Percentiles rank a stretch among this genome's conserved stretches.
phyloP scores from a whole-genome alignment of 2,329 filamentous ascomycete genomes.

The Fusarium sp. region DNA sequence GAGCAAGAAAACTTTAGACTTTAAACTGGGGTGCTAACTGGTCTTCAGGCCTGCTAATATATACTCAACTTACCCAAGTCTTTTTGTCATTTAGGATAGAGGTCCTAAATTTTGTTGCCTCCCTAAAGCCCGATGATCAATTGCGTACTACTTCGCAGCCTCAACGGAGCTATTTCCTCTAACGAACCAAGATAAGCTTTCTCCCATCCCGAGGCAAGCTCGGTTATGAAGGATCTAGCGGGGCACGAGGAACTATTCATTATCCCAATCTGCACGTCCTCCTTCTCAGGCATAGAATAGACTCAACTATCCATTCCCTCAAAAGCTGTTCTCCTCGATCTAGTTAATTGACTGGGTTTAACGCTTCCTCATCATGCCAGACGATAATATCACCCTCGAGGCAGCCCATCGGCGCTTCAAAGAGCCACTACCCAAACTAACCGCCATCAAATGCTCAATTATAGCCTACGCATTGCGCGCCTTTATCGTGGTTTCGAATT shows the following conservation, averaged over 20 bases:
- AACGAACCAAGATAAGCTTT: not conserved
- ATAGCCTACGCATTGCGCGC: not conserved
- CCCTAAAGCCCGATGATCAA: not conserved
- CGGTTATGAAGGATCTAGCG: not conserved
- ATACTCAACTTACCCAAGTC: too few relatives aligned
- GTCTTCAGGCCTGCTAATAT: too few relatives aligned
- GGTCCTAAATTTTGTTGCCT: too few relatives aligned
- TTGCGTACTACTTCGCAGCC: not conserved
- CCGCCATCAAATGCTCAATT: not conserved
- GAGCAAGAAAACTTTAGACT: too few relatives aligned
- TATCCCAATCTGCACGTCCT: not conserved
- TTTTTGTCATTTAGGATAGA: too few relatives aligned
- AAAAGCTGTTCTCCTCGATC: too few relatives aligned
- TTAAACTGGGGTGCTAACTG: too few relatives aligned
- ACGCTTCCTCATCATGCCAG: not conserved
- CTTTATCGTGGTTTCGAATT: not conserved
- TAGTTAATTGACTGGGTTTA: too few relatives aligned
- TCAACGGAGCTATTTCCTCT: not conserved
- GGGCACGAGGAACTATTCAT: not conserved
- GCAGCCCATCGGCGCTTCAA: slow-evolving; percentile 3
- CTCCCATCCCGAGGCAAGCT: not conserved
- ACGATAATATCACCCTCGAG: not conserved
- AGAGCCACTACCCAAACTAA: not conserved
- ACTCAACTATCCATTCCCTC: not conserved
- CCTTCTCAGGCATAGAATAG: too few relatives aligned